Percentiles rank a stretch among this genome's conserved stretches.
Conservation (phyloP, 2,329 filamentous ascomycete species). For the Neonectria magnoliae region DNA sequence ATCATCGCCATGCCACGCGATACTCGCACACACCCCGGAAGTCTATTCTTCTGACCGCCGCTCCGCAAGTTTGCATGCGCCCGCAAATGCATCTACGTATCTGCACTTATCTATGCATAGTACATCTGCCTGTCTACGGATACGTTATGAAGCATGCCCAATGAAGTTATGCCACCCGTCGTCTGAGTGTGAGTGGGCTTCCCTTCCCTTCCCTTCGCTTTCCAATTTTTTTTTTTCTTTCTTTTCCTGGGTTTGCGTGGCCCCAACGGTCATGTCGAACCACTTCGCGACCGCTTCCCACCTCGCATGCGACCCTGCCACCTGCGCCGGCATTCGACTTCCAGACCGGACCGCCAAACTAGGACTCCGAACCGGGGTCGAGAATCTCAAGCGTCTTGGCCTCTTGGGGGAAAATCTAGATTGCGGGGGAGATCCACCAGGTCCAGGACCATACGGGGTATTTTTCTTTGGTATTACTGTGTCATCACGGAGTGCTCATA, state of each 20-base stretch:
- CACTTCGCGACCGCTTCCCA: slow-evolving; percentile 3
- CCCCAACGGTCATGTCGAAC: slow-evolving; percentile 7
- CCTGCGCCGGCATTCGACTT: slow-evolving; percentile 13
- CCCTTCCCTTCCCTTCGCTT: neutral
- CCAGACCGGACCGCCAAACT: neutral
- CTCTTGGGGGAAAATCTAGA: slow-evolving; percentile 28
- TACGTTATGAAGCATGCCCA: neutral
- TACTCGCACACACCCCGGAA: neutral
- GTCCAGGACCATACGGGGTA: slow-evolving; percentile 18
- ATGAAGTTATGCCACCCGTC: neutral
- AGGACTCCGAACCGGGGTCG: neutral
- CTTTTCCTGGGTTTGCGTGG: slow-evolving; percentile 22
- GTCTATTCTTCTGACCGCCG: neutral
- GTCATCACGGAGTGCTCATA: neutral
- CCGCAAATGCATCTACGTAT: neutral
- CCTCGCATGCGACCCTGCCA: slow-evolving; percentile 20
- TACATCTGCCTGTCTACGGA: neutral
- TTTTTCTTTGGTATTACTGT: slow-evolving; percentile 13
- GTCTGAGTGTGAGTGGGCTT: neutral
- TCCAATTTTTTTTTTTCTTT: neutral
- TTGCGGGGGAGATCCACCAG: slow-evolving; percentile 31
- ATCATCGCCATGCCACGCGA: neutral
- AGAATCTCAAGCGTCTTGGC: slow-evolving; percentile 2
- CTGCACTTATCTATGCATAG: neutral
- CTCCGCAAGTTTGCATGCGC: slow-evolving; percentile 18